Base-by-base conservation (phyloP, 768 basidiomycete species). In the Mycena amicta region DNA sequence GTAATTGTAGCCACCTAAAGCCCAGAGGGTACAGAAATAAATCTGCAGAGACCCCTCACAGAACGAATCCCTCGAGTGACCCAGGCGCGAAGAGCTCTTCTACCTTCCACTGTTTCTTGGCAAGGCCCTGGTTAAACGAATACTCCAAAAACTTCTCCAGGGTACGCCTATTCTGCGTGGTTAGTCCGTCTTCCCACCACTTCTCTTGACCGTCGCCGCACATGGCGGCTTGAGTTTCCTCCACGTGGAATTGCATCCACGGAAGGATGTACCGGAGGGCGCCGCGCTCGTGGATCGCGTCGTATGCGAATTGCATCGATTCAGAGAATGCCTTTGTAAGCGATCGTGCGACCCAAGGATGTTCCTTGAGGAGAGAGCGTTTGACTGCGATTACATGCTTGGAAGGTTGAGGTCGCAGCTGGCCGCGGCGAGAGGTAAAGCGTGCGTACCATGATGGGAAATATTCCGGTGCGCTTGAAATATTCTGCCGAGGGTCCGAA, bases 121-220 rank as follows among this genome's bases (percentile, higher is more conserved):
- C 61, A 31, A 65, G 40, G 5, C 64, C 61, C 39, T 62, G 60
- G 27, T 27, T n/a, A 20, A 26, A 20, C 3, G 27, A 37, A 40
- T 25, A 57, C 55, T 65, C 64, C 3, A 65, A 43, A 41, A 62
- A 62, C 22, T 65, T 62, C 18, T 62, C 60, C 33, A 65, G 54
- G 6, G 61, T 62, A 6, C 57, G 53, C 33, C 26, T 43, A 23
- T 65, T 65, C 55, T 62, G 57, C 4, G 60, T 29, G 18, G 60
- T 62, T 11, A 65, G 60, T 0, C 64, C 60, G 28, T 65, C 64
- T 29, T 61, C 50, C 64, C 64, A 65, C 60, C 61, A 65, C 26
- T 50, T 59, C 2, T 61, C 63, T 23, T 60, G 49, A 4, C 57
- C 61, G 15, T 56, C 51, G 22, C 33, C 15, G 20, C 56, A 55